These are phyloP conservation scores for Pythium folliculosum DNA, from an alignment of 352 stramenopile genomes.

Conservation along the genomic window DNA sequence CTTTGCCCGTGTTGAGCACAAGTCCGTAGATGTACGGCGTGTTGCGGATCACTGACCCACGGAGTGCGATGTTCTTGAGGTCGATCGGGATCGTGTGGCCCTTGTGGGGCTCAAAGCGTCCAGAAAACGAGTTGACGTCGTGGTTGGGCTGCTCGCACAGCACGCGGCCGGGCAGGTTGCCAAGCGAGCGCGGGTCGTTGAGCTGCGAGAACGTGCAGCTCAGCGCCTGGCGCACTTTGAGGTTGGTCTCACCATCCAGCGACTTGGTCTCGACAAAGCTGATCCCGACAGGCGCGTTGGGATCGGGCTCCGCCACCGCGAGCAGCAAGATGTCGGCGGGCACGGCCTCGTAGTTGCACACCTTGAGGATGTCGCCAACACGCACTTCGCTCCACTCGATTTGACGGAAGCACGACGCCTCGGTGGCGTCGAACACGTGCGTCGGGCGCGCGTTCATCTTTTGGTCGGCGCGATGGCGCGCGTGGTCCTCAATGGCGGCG, in stretches of 20 bases:
- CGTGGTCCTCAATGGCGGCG: conserved; percentile 82
- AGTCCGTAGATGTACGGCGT: conserved; percentile 77
- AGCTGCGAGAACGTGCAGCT: conserved; percentile 85
- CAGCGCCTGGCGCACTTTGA: conserved; percentile 84
- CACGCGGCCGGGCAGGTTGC: conserved; percentile 65
- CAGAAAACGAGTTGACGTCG: conserved; percentile 86
- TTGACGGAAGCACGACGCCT: conserved; percentile 47
- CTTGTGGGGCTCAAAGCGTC: conserved; percentile 71
- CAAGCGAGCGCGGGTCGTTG: conserved; percentile 62
- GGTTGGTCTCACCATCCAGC: conserved; percentile 85
- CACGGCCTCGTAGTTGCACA: conserved; percentile 86
- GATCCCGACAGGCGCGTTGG: conserved; percentile 63
- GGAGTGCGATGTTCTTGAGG: conserved; percentile 82
- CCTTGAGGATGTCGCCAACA: conserved; percentile 85
- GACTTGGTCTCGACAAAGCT: conserved; percentile 90
- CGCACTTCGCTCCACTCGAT: conserved; percentile 61
- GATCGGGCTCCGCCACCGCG: conserved; percentile 67
- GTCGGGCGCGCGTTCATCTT: conserved; percentile 81
- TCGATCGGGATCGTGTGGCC: conserved; percentile 83
- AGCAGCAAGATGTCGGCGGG: conserved; percentile 82
- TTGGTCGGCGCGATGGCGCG: conserved; percentile 68
- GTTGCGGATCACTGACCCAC: conserved; percentile 85
- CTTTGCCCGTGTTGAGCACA: conserved; percentile 78
- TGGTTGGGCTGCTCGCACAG: conserved; percentile 85
- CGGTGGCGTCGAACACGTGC: conserved; percentile 60